These are phyloP conservation scores for Hypoxylon lenormandii DNA, from an alignment of 495 filamentous ascomycete species.

Conservation along the genomic window DNA sequence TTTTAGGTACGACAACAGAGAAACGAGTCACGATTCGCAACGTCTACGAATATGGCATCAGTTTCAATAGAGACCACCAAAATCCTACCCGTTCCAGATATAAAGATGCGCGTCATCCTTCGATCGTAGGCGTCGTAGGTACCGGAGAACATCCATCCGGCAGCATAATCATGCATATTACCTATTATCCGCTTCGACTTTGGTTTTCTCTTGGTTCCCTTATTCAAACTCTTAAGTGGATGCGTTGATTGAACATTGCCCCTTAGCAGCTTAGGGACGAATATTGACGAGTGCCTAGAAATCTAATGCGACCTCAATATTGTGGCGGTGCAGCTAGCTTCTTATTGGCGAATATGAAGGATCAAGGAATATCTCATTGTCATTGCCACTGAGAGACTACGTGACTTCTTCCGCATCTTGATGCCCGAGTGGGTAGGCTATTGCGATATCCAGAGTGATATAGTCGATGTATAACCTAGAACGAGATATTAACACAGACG, in stretches of 20 bases:
- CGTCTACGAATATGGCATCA: neutral
- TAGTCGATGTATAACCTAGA: neutral
- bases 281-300: slow-evolving; percentile 1
- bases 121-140: neutral
- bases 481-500: neutral
- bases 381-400: slow-evolving; percentile 10
- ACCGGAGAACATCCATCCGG: slow-evolving; percentile 6
- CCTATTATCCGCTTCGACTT: neutral
- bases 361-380: slow-evolving; percentile 14
- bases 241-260: slow-evolving; percentile 7
- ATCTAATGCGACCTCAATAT: neutral
- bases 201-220: slow-evolving; percentile 11
- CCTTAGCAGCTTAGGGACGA: slow-evolving; percentile 5
- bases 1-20: neutral
- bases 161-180: slow-evolving; percentile 5
- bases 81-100: slow-evolving; percentile 7
- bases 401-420: slow-evolving; percentile 3
- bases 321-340: slow-evolving; percentile 27
- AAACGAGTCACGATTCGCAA: neutral
- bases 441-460: neutral
- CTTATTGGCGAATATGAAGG: slow-evolving; percentile 9
- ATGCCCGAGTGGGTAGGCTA: slow-evolving; percentile 3
- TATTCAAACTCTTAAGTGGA: slow-evolving; percentile 1
- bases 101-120: slow-evolving; percentile 26
- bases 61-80: neutral